A percentile compares a stretch with the other conserved stretches of the same genome.
These are phyloP conservation scores for Kodamaea derodonti DNA, from an alignment of 1,139 yeast genomes.

Conservation along the genomic window DNA sequence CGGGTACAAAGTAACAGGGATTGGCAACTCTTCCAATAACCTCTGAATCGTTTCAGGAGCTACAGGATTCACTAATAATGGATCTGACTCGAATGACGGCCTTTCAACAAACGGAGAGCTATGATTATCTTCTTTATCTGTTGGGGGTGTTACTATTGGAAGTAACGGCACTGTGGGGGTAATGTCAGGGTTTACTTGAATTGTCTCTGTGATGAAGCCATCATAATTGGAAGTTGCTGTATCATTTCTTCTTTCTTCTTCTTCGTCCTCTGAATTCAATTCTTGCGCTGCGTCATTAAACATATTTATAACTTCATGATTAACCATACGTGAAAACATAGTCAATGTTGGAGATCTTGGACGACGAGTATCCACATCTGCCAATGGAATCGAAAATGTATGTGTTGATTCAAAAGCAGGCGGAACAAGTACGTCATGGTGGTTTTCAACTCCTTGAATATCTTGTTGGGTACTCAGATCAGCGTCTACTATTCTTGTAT, in stretches of 20 bases:
- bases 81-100: conserved; percentile 17
- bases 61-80: conserved; percentile 28
- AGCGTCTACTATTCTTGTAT: conserved; percentile 1
- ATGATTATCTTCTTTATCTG: conserved; percentile 24
- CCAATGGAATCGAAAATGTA: conserved; percentile 34
- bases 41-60: conserved; percentile 20
- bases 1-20: conserved; percentile 25
- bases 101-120: conserved; percentile 50
- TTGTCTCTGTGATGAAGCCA: conserved; percentile 53
- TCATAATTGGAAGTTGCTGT: conserved; percentile 37
- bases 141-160: conserved; percentile 28
- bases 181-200: conserved; percentile 17
- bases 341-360: conserved; percentile 76
- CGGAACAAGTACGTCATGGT: not conserved
- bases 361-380: conserved; percentile 20
- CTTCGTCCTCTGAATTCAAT: conserved; percentile 29
- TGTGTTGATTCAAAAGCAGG: conserved; percentile 13
- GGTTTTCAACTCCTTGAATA: not conserved
- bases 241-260: conserved; percentile 24
- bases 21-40: conserved; percentile 21
- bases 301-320: conserved; percentile 71
- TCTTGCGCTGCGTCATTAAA: conserved; percentile 59
- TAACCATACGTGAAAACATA: conserved; percentile 69
- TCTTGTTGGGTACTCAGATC: conserved; percentile 1
- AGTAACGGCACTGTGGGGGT: conserved; percentile 1